phyloP scores from a whole-genome alignment of 805 yeast species.

The Middelhovenomyces tepae region DNA sequence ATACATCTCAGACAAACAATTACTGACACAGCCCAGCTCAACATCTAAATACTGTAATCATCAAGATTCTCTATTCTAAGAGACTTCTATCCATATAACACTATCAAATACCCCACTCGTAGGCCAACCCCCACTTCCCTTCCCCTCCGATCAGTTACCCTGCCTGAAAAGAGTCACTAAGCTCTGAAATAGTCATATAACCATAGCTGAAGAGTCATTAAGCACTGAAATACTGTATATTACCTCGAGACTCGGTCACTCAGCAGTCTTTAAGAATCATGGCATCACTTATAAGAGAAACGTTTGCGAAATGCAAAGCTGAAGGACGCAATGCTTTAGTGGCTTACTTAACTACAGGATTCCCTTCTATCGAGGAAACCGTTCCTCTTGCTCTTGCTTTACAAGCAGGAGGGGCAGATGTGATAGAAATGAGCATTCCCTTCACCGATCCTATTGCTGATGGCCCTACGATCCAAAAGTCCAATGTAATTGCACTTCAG shows the following conservation, averaged over 20 bases:
- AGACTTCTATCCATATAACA: too few species aligned
- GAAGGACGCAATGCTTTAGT: conserved; percentile 79
- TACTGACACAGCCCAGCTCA: too few species aligned
- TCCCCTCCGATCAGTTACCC: conserved; percentile 6
- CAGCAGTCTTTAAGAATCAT: too few species aligned
- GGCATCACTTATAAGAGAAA: conserved; percentile 49
- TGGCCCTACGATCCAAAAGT: conserved; percentile 92
- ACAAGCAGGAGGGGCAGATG: conserved; percentile 93
- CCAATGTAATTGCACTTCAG: conserved; percentile 66
- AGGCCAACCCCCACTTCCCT: conserved; percentile 6
- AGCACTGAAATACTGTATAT: too few species aligned
- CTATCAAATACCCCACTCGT: too few species aligned
- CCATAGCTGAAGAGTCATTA: too few species aligned
- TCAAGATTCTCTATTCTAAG: too few species aligned
- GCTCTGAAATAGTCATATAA: too few species aligned
- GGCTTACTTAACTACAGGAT: conserved; percentile 91
- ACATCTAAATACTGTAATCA: too few species aligned
- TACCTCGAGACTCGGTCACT: too few species aligned
- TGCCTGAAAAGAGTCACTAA: neutral
- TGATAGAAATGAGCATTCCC: conserved; percentile 92
- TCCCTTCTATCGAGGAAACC: conserved; percentile 81
- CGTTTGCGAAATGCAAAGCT: conserved; percentile 49
- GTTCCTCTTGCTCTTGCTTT: conserved; percentile 77
- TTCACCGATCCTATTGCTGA: conserved; percentile 98
- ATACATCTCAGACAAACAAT: too few species aligned